Evolutionary conservation across 2,329 filamentous ascomycete genomes (phyloP), one percentile per base, ranked within the genome.

Genomic region (Talaromyces sp.): DNA sequence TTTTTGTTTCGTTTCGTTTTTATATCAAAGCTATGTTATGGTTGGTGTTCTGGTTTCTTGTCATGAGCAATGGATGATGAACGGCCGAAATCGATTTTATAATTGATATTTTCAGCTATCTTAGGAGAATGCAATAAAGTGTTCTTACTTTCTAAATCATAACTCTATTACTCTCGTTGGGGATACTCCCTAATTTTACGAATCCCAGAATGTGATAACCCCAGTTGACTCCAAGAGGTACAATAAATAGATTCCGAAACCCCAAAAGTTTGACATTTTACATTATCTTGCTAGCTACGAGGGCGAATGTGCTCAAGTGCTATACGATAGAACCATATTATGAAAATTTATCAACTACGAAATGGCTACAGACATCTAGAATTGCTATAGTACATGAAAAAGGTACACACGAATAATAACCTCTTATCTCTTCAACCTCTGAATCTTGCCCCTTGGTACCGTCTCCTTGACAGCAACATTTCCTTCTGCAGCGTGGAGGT

Each of bases 391-490:
- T 62, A 62, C 61, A 62, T 56, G 50, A 44, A 53, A 50, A 27
- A 55, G 27, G 51, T 34, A 28, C 53, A 52, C 40, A 44, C 28
- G 42, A 42, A 27, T 16, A 7, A 50, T 23, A 34, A 33, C 40
- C 28, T 27, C 33, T 36, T 59, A 59, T 62, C 61, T 59, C 51
- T 52, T 59, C 30, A 31, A 33, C 52, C 40, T 47, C 33, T 44
- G 31, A 18, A n/a, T 27, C 44, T 59, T 62, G 23, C 40, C 52
- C 34, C 52, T 61, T 10, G 23, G 34, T 8, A 58, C 56, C 18
- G 62, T 63, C 58, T 70, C 66, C 59, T 69, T 70, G 36, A 70
- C 67, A 61, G 69, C 67, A 59, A 68, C 70, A 51, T 67, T 69
- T 54, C 71, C 69, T 27, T 68, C 66, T 4, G 65, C 47, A 42